Evolutionary conservation across 140 eudicot species (phyloP), one percentile per base, ranked within the genome.

Genomic region (Ambrosia hybrid): DNA sequence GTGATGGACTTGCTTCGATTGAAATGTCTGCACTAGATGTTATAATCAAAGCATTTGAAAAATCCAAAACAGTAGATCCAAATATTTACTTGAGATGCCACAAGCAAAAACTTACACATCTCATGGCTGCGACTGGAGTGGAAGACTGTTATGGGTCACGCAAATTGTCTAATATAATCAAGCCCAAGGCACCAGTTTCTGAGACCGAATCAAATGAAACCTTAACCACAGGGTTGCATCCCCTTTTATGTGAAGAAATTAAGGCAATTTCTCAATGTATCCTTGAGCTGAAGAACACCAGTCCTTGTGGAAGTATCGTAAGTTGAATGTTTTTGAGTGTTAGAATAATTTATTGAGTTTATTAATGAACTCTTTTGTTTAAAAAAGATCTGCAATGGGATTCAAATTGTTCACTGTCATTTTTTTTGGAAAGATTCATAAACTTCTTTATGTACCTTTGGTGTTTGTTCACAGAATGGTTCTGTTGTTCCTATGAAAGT

Each of bases 81-180:
- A 85, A 78, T 81, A 73, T 94, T 65, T 83, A 74, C 75, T 74
- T 90, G 65, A 88, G 87, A 62, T 94, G 96, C 72, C 99, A 94
- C 79, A 77, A 73, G 65, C 85, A 87, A 68, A 94, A 88, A 73
- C 85, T 94, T 48, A 87, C 82, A 58, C 82, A 88, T 65, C 92
- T 90, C 73, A 81, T 94, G 86, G 61, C 83, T 67, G 89, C 89
- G 67, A 82, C 77, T 78, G 92, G 96, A 52, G 75, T 89, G 81
- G 84, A 76, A 15, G 79, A 72, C 72, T 41, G 71, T 52, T 71
- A 73, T 79, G 69, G 69, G 79, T 80, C 87, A 9, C 71, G 56
- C 68, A 84, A 65, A 63, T 39, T 52, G 9, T 51, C 67, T 52
- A 74, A 68, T 72, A 45, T 72, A 21, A 21, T 21, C 26, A 21